Evolutionary conservation across 2,329 filamentous ascomycete species (phyloP).

Genomic region (Gnomoniopsis smithogilvyi): DNA sequence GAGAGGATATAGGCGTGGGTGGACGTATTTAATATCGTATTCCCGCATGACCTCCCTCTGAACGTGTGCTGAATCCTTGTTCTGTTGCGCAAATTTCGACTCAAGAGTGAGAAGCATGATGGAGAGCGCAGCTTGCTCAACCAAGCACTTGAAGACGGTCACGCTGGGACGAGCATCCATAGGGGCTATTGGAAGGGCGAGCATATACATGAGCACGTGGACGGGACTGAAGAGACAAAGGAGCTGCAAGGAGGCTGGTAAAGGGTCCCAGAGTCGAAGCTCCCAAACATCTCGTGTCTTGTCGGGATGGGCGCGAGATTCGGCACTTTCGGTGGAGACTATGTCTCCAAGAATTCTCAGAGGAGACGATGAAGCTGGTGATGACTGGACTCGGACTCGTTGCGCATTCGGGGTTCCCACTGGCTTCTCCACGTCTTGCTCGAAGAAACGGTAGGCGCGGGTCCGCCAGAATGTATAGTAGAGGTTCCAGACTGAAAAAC

Average conservation of each 20-base stretch:
- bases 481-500: conserved; percentile 71
- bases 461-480: conserved; percentile 78
- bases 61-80: conserved; percentile 78
- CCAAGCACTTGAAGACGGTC: conserved; percentile 78
- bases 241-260: conserved; percentile 75
- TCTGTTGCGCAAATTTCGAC: conserved; percentile 74
- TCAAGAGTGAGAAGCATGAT: conserved; percentile 73
- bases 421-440: conserved; percentile 72
- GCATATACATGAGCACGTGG: conserved; percentile 85
- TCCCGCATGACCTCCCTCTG: conserved; percentile 92
- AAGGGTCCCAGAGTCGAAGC: conserved; percentile 87
- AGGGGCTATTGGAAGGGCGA: conserved; percentile 75
- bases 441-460: conserved; percentile 88
- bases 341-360: conserved; percentile 69
- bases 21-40: conserved; percentile 94
- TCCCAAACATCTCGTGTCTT: conserved; percentile 90
- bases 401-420: conserved; percentile 81
- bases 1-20: conserved; percentile 78
- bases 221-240: conserved; percentile 92
- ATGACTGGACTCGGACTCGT: conserved; percentile 84
- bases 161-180: conserved; percentile 80
- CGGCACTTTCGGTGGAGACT: conserved; percentile 67
- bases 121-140: conserved; percentile 72
- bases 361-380: conserved; percentile 74
- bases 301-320: conserved; percentile 80